A percentile compares a stretch with the other conserved stretches of the same genome.
Evolutionary conservation across 768 basidiomycete species (phyloP).

Genomic region (Russula lepida): DNA sequence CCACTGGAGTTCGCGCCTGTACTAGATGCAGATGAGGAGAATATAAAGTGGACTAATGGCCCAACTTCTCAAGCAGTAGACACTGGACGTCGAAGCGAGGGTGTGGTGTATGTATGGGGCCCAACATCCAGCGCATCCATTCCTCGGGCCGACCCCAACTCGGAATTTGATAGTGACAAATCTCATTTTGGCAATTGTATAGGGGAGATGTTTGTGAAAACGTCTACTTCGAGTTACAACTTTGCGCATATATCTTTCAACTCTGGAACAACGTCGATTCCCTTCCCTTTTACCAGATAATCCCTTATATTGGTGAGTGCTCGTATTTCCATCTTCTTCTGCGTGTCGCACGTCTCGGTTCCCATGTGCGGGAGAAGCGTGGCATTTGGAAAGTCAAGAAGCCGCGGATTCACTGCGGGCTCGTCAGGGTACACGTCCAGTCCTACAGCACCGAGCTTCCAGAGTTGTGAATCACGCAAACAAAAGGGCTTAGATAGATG

Average conservation of each 20-base stretch:
- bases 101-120: not conserved
- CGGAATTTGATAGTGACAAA: too few relatives aligned
- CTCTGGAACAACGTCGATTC: slow-evolving; percentile 63
- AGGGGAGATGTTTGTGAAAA: not conserved
- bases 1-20: not conserved
- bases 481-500: not conserved
- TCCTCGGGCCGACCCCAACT: slow-evolving; percentile 3
- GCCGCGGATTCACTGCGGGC: slow-evolving; percentile 66
- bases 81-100: not conserved
- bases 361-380: slow-evolving; percentile 90
- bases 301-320: slow-evolving; percentile 71
- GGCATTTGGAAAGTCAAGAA: slow-evolving; percentile 76
- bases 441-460: slow-evolving; percentile 68
- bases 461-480: not conserved
- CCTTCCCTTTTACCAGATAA: slow-evolving; percentile 54
- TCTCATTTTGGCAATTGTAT: too few relatives aligned
- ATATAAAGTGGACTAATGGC: not conserved
- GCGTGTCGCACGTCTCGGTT: slow-evolving; percentile 75
- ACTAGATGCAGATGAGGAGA: not conserved
- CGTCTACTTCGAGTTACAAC: slow-evolving; percentile 1
- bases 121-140: too few relatives aligned
- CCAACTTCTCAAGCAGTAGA: not conserved
- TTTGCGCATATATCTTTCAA: slow-evolving; percentile 21
- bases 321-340: slow-evolving; percentile 78
- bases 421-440: slow-evolving; percentile 85